Percentiles rank a stretch among this genome's conserved stretches.
These are phyloP conservation scores for Bauhinia variegata DNA, from an alignment of 306 rosid genomes.

Conservation along the genomic window DNA sequence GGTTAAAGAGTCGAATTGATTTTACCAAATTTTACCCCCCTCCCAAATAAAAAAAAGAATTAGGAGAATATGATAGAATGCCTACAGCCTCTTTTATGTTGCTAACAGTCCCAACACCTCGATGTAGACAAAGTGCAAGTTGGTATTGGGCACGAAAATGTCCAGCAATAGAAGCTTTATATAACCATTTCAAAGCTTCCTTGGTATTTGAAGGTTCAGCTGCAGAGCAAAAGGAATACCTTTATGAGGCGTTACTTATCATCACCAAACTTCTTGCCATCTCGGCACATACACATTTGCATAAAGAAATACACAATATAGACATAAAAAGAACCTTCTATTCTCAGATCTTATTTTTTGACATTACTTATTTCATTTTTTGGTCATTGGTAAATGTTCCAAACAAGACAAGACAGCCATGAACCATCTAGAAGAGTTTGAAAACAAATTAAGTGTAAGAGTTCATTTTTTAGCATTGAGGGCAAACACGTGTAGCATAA, in stretches of 20 bases:
- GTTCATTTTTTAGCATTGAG: neutral
- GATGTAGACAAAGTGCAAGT: constrained; percentile 85
- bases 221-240: constrained; percentile 41
- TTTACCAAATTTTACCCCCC: no score
- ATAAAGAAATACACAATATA: constrained; percentile 2
- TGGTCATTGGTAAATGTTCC: neutral
- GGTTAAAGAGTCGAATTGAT: no score
- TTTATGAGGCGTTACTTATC: constrained; percentile 31
- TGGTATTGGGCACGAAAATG: constrained; percentile 85
- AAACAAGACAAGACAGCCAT: neutral
- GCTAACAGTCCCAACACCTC: constrained; percentile 50
- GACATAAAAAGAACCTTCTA: constrained; percentile 7
- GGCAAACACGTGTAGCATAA: neutral
- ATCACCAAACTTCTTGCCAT: constrained; percentile 10
- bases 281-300: neutral
- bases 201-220: constrained; percentile 73
- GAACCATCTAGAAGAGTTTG: neutral
- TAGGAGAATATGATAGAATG: constrained; percentile 38
- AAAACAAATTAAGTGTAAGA: neutral
- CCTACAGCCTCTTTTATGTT: constrained; percentile 73
- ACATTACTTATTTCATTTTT: no score
- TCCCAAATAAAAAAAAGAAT: no score
- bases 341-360: neutral
- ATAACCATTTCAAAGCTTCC: constrained; percentile 74
- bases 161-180: constrained; percentile 61